Base-by-base conservation (phyloP, 202 grass and related monocot species). In the Hordeum pubiflorum region DNA sequence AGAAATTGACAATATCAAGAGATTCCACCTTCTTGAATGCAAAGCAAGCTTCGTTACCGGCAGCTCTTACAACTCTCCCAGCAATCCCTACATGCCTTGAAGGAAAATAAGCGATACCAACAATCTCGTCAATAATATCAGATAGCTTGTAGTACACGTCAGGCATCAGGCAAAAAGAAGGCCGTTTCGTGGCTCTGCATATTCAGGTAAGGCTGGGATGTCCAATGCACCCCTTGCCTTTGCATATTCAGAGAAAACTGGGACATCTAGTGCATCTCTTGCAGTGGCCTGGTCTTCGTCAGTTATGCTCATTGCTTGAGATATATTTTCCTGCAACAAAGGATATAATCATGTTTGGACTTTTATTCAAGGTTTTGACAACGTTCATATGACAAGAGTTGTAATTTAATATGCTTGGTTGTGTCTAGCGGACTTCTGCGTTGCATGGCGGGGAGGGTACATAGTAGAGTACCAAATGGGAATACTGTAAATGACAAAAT, bases 251-350 rank as follows among this genome's bases (percentile, higher is more conserved):
- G 56, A 80, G 57, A 91, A 91, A 27, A 15, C 60, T 76, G 70
- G 89, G 57, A 80, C 83, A n/a, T 80, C 83, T 58, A 88, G 64
- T 77, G 79, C 79, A 67, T 50, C 46, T 26, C 57, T 67, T 85
- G 89, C 90, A 68, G 84, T 82, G 72, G 72, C 71, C 60, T 89
- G 78, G 55, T 96, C 93, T 88, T 90, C 84, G 2, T 85, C 77
- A 63, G 87, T 83, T 76, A 92, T 76, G 52, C 48, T 80, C 76
- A 92, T 78, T 36, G 86, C 93, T 54, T 92, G 67, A 8, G 58
- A 83, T 74, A 83, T 84, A 41, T 89, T 90, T 65, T 89, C 87
- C 93, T 96, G 88, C 58, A 82, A 76, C 1, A 75, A 77, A 29
- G 36, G 6, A 66, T 40, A 3, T 39, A 75, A 80, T 76, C 40